Percentiles rank a stretch among this genome's conserved stretches.
Conservation (phyloP, 352 stramenopile species). For the Phytophthora syringae region DNA sequence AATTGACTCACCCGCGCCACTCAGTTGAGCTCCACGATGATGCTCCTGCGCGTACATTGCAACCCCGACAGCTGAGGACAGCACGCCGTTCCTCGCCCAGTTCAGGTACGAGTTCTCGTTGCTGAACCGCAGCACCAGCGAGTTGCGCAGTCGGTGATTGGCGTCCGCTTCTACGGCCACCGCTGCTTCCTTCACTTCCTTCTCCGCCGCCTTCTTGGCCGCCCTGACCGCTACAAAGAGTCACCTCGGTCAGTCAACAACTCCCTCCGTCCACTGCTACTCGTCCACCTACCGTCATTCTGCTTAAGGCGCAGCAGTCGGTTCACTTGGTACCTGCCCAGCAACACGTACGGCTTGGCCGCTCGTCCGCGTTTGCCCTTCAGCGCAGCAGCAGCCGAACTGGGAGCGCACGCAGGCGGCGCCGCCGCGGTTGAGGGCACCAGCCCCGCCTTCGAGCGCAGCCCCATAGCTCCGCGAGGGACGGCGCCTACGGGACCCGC, state of each 20-base stretch:
- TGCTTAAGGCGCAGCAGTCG: conserved; percentile 39
- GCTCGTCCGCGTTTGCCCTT: conserved; percentile 32
- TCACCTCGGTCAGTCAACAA: too few relatives aligned
- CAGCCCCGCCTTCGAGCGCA: conserved; percentile 28
- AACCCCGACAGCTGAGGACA: conserved; percentile 83
- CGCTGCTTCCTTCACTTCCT: conserved; percentile 30
- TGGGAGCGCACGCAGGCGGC: not conserved
- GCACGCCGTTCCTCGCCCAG: conserved; percentile 85
- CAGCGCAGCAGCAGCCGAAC: conserved; percentile 12
- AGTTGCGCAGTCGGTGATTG: conserved; percentile 40
- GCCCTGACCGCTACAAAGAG: conserved; percentile 22
- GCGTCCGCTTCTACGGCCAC: conserved; percentile 35
- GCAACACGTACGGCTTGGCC: conserved; percentile 23
- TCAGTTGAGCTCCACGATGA: conserved; percentile 84
- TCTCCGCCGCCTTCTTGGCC: conserved; percentile 41
- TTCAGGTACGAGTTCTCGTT: conserved; percentile 92
- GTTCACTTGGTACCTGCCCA: conserved; percentile 38
- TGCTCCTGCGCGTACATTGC: conserved; percentile 91
- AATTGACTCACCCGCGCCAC: conserved; percentile 59
- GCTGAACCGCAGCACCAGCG: conserved; percentile 76
- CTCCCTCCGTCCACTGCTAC: not conserved
- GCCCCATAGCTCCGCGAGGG: conserved; percentile 21
- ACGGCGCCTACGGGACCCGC: conserved; percentile 4
- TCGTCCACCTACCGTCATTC: conserved; percentile 20
- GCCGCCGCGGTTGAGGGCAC: conserved; percentile 8